These are phyloP conservation scores for Ganoderma multipileum DNA, from an alignment of 1,284 basidiomycete species.

Conservation along the genomic window DNA sequence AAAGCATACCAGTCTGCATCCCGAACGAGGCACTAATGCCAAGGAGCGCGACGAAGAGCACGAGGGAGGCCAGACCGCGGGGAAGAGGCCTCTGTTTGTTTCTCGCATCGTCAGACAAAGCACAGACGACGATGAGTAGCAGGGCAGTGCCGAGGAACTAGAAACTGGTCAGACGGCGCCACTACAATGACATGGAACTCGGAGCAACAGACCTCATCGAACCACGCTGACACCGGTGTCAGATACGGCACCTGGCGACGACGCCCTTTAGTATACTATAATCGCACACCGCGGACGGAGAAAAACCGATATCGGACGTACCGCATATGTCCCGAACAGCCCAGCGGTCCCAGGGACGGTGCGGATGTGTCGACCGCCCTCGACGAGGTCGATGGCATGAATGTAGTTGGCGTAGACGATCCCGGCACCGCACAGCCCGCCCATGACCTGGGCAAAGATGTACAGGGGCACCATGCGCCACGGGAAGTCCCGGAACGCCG, in stretches of 20 bases:
- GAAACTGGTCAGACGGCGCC: slow-evolving; percentile 9
- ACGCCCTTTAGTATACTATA: background rate
- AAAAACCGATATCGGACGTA: slow-evolving; percentile 43
- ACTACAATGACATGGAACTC: too few relatives aligned
- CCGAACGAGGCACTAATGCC: slow-evolving; percentile 64
- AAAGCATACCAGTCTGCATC: slow-evolving; percentile 54
- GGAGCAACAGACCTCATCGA: slow-evolving; percentile 52
- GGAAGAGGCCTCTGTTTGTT: slow-evolving; percentile 44
- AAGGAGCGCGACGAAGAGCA: slow-evolving; percentile 60
- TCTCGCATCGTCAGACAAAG: slow-evolving; percentile 54
- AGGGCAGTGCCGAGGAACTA: slow-evolving; percentile 66
- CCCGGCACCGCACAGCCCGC: slow-evolving; percentile 70
- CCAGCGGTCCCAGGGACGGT: slow-evolving; percentile 71
- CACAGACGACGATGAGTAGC: slow-evolving; percentile 55
- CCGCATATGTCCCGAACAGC: slow-evolving; percentile 76
- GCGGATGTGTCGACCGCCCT: slow-evolving; percentile 65
- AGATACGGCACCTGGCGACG: slow-evolving; percentile 58
- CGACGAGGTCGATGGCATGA: slow-evolving; percentile 74
- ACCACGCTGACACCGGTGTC: slow-evolving; percentile 65
- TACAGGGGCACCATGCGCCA: slow-evolving; percentile 81
- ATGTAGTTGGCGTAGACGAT: slow-evolving; percentile 82
- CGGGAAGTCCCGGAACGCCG: slow-evolving; percentile 76
- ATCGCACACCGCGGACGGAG: background rate
- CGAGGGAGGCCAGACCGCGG: slow-evolving; percentile 58
- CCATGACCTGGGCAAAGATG: slow-evolving; percentile 74